These are phyloP conservation scores for Leavenworthia alabamica DNA, from an alignment of 345 rosid genomes.

Conservation along the genomic window DNA sequence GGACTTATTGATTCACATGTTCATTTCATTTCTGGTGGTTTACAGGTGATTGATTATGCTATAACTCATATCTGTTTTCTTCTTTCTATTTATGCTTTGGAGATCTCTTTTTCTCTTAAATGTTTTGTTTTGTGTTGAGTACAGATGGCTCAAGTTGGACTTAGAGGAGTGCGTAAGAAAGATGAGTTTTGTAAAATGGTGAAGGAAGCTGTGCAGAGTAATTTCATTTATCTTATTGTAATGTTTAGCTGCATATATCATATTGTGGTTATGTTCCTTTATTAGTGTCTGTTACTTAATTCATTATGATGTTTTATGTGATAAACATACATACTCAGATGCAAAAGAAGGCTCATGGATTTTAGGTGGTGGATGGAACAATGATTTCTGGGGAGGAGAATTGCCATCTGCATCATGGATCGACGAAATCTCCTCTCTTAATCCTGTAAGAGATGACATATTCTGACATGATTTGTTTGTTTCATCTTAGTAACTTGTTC, in stretches of 20 bases:
- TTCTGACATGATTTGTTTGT: not conserved
- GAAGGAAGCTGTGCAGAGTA: constrained; percentile 67
- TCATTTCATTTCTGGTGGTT: constrained; percentile 63
- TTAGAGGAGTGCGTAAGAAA: constrained; percentile 47
- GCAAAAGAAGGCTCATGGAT: constrained; percentile 67
- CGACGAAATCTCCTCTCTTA: constrained; percentile 59
- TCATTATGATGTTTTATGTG: not conserved
- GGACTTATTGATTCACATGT: constrained; percentile 96
- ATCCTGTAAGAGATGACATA: constrained; percentile 51
- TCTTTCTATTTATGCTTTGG: not conserved
- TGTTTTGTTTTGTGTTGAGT: not conserved
- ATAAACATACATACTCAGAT: constrained; percentile 30
- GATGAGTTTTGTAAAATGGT: constrained; percentile 70
- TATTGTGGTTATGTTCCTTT: not conserved
- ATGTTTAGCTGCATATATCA: not conserved
- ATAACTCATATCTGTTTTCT: not conserved
- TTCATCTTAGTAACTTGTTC: not conserved
- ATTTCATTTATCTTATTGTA: constrained; percentile 16
- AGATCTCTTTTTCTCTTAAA: not conserved
- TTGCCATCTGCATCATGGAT: constrained; percentile 73
- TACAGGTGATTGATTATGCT: constrained; percentile 52
- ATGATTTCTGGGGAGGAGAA: constrained; percentile 95
- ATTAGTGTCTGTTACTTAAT: not conserved
- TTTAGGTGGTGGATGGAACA: constrained; percentile 96
- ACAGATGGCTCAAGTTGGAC: constrained; percentile 65